Conservation (phyloP, 2,329 filamentous ascomycete genomes). For the Cordyceps farinosa region DNA sequence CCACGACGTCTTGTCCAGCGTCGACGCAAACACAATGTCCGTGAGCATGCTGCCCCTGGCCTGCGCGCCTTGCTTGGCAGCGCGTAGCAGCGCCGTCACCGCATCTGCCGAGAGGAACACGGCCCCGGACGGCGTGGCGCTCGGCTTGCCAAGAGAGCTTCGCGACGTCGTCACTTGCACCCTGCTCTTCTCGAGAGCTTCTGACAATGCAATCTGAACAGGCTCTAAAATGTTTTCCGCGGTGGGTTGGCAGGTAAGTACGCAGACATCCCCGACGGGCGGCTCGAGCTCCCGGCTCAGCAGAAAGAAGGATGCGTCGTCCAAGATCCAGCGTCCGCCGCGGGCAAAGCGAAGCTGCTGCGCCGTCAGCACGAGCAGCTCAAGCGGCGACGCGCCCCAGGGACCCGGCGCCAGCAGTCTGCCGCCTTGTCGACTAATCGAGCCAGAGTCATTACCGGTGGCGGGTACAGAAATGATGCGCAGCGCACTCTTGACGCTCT, state of each 20-base stretch:
- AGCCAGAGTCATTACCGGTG: not conserved
- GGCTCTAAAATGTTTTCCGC: not conserved
- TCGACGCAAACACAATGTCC: not conserved
- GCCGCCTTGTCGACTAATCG: not conserved
- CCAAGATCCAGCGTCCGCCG: slow-evolving; percentile 1
- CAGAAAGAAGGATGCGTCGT: not conserved
- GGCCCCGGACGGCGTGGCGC: not conserved
- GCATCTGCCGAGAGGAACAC: not conserved
- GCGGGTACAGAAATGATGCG: slow-evolving; percentile 1
- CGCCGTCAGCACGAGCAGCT: not conserved
- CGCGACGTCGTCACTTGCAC: not conserved
- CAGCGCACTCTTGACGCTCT: not conserved
- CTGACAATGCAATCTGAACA: not conserved
- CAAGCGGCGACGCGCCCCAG: slow-evolving; percentile 10
- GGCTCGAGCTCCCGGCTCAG: not conserved
- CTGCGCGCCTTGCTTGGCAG: not conserved
- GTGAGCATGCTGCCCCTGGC: not conserved
- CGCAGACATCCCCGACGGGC: not conserved
- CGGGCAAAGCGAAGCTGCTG: slow-evolving; percentile 2
- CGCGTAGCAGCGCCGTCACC: not conserved
- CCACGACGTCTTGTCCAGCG: not conserved
- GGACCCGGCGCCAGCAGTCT: not conserved
- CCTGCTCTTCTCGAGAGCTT: not conserved
- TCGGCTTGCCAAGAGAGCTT: not conserved
- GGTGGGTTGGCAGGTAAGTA: not conserved